phyloP scores from a whole-genome alignment of 192 early-diverging fungal genomes.

The Linnemannia zychae region DNA sequence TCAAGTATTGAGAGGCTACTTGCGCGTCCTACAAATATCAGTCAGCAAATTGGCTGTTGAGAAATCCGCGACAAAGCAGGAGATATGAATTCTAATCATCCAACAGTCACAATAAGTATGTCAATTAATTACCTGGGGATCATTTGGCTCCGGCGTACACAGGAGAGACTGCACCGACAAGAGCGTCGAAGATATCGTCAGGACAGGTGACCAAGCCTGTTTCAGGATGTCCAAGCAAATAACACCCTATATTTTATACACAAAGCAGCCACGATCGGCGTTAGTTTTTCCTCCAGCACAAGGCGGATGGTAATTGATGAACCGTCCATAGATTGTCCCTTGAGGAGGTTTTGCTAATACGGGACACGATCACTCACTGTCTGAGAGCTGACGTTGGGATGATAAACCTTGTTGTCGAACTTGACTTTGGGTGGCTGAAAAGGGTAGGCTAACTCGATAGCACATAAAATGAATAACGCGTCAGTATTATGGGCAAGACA shows the following conservation, averaged over 20 bases:
- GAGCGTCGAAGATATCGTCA: constrained; percentile 67
- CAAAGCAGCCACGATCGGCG: background rate
- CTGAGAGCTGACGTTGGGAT: constrained; percentile 69
- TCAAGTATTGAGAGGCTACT: constrained; percentile 65
- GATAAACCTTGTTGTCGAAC: constrained; percentile 65
- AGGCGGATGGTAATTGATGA: too few species aligned
- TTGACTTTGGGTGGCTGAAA: constrained; percentile 69
- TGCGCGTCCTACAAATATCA: constrained; percentile 59
- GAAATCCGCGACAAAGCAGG: background rate
- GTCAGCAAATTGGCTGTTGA: background rate
- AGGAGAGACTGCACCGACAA: constrained; percentile 64
- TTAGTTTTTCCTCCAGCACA: background rate
- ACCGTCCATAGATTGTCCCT: too few species aligned
- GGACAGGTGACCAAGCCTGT: constrained; percentile 82
- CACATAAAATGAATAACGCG: background rate
- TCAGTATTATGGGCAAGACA: background rate
- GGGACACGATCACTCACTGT: constrained; percentile 45
- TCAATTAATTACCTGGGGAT: constrained; percentile 60
- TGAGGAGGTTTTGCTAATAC: background rate
- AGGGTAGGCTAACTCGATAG: constrained; percentile 50
- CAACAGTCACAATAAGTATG: background rate
- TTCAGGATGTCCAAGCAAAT: constrained; percentile 75
- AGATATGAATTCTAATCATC: background rate
- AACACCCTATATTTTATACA: constrained; percentile 29
- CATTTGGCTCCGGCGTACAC: constrained; percentile 65